These are phyloP conservation scores for Pisolithus marmoratus DNA, from an alignment of 768 basidiomycete species.

Conservation along the genomic window DNA sequence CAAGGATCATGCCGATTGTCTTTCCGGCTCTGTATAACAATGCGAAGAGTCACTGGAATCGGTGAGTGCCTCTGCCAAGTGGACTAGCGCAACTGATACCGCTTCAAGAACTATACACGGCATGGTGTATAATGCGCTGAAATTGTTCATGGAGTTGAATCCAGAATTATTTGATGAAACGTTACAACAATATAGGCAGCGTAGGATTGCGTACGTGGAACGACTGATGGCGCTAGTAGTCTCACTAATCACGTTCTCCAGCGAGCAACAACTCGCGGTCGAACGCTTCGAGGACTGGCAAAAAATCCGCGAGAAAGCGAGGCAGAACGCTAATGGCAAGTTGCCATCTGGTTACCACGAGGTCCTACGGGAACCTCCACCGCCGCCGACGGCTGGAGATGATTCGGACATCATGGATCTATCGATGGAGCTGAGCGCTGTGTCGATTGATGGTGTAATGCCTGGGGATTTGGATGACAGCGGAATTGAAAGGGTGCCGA, in stretches of 20 bases:
- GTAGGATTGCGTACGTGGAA: constrained; percentile 69
- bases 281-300: constrained; percentile 88
- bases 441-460: constrained; percentile 63
- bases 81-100: constrained; percentile 6
- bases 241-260: constrained; percentile 28
- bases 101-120: constrained; percentile 86
- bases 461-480: constrained; percentile 70
- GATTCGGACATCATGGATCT: constrained; percentile 86
- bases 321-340: constrained; percentile 63
- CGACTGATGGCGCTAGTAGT: not conserved
- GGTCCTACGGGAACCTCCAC: constrained; percentile 66
- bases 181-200: constrained; percentile 89
- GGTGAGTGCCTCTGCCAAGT: constrained; percentile 48
- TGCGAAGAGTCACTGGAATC: constrained; percentile 97
- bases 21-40: constrained; percentile 95
- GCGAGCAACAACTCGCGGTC: constrained; percentile 84
- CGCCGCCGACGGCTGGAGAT: constrained; percentile 69
- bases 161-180: constrained; percentile 92
- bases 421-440: constrained; percentile 83
- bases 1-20: constrained; percentile 86
- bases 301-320: constrained; percentile 70
- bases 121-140: constrained; percentile 98
- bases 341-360: constrained; percentile 69
- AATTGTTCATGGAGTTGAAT: constrained; percentile 99
- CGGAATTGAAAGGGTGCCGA: constrained; percentile 83